phyloP scores from a whole-genome alignment of 306 rosid species.

The Cucumis hystrix region DNA sequence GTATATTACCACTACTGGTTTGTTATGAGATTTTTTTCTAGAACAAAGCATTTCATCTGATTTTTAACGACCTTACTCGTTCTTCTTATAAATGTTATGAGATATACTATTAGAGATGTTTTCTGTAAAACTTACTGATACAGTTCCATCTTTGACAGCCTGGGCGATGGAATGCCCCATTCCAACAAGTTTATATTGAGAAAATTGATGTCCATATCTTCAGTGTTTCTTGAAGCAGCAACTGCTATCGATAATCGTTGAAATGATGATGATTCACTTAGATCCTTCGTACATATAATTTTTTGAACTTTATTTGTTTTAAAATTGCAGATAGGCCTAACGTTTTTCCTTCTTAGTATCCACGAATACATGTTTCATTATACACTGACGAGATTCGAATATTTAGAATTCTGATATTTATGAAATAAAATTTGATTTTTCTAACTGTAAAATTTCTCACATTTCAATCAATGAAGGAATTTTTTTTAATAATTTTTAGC shows the following conservation, averaged over 20 bases:
- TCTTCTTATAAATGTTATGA: neutral
- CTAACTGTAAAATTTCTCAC: neutral
- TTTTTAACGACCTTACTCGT: neutral
- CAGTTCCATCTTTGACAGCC: neutral
- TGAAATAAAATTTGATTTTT: neutral
- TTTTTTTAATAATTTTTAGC: neutral
- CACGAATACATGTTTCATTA: neutral
- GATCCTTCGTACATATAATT: neutral
- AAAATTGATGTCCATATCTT: neutral
- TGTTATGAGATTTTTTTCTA: neutral
- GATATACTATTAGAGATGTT: neutral
- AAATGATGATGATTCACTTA: neutral
- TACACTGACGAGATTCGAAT: neutral
- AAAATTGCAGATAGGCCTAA: conserved; percentile 8
- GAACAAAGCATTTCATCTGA: neutral
- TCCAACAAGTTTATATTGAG: neutral
- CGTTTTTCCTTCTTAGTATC: neutral
- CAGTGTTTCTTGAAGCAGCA: neutral
- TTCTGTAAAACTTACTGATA: neutral
- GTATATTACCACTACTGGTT: neutral
- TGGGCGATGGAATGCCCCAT: neutral
- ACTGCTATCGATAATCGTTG: neutral
- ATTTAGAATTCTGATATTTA: neutral
- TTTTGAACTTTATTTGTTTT: neutral
- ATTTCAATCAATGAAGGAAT: neutral